Conservation (phyloP, 805 yeast genomes). For the Ogataea thermomethanolica region DNA sequence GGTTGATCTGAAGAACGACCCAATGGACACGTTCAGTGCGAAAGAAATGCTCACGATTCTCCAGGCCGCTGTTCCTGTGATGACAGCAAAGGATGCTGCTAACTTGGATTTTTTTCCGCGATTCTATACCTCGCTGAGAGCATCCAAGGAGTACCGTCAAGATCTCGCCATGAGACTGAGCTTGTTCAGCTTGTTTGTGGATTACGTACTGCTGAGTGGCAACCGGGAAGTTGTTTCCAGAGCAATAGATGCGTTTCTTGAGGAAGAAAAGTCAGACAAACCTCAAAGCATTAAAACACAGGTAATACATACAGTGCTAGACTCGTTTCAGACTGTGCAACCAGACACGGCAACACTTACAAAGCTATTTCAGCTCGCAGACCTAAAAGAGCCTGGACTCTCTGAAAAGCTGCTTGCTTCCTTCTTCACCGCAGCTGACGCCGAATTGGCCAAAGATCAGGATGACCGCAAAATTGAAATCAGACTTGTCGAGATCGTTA, state of each 20-base stretch:
- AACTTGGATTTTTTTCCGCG: constrained; percentile 33
- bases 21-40: constrained; percentile 22
- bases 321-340: constrained; percentile 26
- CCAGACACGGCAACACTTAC: constrained; percentile 31
- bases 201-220: constrained; percentile 31
- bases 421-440: constrained; percentile 30
- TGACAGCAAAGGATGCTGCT: constrained; percentile 29
- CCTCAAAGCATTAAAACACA: constrained; percentile 18
- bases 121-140: constrained; percentile 31
- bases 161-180: constrained; percentile 26
- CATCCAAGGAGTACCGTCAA: constrained; percentile 20
- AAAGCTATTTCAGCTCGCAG: constrained; percentile 20
- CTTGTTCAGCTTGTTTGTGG: constrained; percentile 33
- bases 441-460: constrained; percentile 26
- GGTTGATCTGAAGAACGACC: constrained; percentile 26
- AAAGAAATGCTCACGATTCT: constrained; percentile 24
- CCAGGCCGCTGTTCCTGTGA: constrained; percentile 25
- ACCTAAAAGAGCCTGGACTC: constrained; percentile 10
- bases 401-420: constrained; percentile 16
- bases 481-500: constrained; percentile 18
- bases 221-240: constrained; percentile 24
- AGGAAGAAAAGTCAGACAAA: constrained; percentile 21
- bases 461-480: constrained; percentile 27
- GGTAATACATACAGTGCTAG: constrained; percentile 28
- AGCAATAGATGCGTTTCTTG: constrained; percentile 28